These are phyloP conservation scores for Capillidium heterosporum DNA, from an alignment of 371 early-diverging fungal species.

Conservation along the genomic window DNA sequence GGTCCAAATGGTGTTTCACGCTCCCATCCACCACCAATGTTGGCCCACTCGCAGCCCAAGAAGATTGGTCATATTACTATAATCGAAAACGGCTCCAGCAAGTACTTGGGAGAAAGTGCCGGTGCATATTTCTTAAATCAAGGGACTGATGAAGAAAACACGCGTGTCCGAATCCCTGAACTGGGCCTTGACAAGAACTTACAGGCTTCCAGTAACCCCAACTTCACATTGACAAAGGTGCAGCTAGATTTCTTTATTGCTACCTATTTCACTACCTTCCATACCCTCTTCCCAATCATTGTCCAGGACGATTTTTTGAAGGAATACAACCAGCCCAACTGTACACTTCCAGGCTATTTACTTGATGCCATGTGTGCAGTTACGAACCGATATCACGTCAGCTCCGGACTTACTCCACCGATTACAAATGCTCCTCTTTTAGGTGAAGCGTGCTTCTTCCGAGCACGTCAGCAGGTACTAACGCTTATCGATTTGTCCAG, in stretches of 20 bases:
- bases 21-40: background rate
- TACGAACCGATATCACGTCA: slow-evolving; percentile 22
- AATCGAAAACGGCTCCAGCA: background rate
- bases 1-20: background rate
- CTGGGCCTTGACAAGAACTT: too few species aligned
- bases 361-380: slow-evolving; percentile 45
- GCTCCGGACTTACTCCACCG: too few species aligned
- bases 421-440: background rate
- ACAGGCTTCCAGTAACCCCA: background rate
- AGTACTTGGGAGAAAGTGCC: slow-evolving; percentile 1
- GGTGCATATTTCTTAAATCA: background rate
- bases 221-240: background rate
- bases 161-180: too few species aligned
- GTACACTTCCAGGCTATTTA: slow-evolving; percentile 40
- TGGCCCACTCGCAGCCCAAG: background rate
- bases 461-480: background rate
- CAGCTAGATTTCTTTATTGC: slow-evolving; percentile 30
- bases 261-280: slow-evolving; percentile 38
- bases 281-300: slow-evolving; percentile 42
- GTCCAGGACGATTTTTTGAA: slow-evolving; percentile 38
- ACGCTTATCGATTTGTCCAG: background rate
- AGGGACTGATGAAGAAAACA: background rate
- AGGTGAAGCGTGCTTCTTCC: background rate
- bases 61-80: background rate
- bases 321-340: slow-evolving; percentile 17